Conservation (phyloP, 805 yeast genomes). For the Teunomyces cretensis region DNA sequence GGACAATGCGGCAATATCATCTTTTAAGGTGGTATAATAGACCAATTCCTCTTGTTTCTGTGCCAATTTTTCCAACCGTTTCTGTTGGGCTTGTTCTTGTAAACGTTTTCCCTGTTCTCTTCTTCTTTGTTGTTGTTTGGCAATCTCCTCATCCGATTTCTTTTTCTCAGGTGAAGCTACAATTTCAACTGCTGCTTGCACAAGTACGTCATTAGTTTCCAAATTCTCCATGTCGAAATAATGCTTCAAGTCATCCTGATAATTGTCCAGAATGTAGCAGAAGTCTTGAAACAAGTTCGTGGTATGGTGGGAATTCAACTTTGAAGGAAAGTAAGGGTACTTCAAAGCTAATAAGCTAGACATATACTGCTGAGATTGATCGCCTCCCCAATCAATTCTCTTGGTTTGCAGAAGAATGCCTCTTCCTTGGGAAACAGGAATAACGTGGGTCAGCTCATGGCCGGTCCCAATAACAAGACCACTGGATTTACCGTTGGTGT, state of each 20-base stretch:
- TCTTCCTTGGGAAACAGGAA: slow-evolving; percentile 75
- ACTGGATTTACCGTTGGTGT: slow-evolving; percentile 37
- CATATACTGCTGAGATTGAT: slow-evolving; percentile 63
- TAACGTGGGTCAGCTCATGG: slow-evolving; percentile 74
- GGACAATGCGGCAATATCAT: slow-evolving; percentile 48
- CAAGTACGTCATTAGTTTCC: slow-evolving; percentile 66
- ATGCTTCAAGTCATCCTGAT: slow-evolving; percentile 57
- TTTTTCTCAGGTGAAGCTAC: slow-evolving; percentile 63
- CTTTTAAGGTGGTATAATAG: slow-evolving; percentile 62
- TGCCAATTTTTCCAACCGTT: slow-evolving; percentile 72
- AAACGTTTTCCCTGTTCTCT: slow-evolving; percentile 82
- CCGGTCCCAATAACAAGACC: slow-evolving; percentile 87
- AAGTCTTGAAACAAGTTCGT: slow-evolving; percentile 68
- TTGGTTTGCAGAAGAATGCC: slow-evolving; percentile 69
- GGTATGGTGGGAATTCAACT: slow-evolving; percentile 61
- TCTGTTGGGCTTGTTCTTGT: slow-evolving; percentile 90
- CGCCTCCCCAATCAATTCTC: slow-evolving; percentile 91
- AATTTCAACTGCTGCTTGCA: slow-evolving; percentile 76
- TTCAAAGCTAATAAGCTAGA: slow-evolving; percentile 67
- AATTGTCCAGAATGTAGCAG: slow-evolving; percentile 75
- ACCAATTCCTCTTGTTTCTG: slow-evolving; percentile 80
- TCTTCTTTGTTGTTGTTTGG: slow-evolving; percentile 72
- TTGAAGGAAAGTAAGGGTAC: slow-evolving; percentile 89
- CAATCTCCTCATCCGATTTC: slow-evolving; percentile 82
- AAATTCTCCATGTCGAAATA: slow-evolving; percentile 62